Conservation (phyloP, 176 grass and related monocot genomes). For the Lolium rigidum region DNA sequence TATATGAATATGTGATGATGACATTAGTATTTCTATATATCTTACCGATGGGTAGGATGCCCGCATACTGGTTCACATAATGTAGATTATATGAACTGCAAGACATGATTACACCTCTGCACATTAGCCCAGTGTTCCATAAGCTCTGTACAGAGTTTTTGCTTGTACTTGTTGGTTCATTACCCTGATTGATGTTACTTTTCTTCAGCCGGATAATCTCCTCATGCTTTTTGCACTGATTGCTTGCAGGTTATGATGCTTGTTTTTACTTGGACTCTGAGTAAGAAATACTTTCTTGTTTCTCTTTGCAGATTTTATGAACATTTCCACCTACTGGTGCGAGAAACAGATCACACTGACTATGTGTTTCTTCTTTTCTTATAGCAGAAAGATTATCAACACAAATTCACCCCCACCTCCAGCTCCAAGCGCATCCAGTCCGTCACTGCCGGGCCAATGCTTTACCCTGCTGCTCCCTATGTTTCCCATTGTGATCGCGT, state of each 20-base stretch:
- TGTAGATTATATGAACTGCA: not conserved
- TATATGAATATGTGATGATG: conserved; percentile 16
- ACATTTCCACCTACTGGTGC: not conserved
- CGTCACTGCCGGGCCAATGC: not conserved
- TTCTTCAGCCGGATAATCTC: conserved; percentile 5
- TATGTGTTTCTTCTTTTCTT: conserved; percentile 24
- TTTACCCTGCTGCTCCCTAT: conserved; percentile 39
- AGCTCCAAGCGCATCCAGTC: conserved; percentile 21
- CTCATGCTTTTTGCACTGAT: conserved; percentile 29
- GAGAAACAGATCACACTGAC: conserved; percentile 24
- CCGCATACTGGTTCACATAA: not conserved
- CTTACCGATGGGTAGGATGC: not conserved
- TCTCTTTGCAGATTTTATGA: not conserved
- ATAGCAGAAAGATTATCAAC: conserved; percentile 66
- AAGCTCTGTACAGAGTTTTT: not conserved
- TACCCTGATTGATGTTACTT: not conserved
- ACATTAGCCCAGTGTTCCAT: not conserved
- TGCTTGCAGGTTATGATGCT: conserved; percentile 80
- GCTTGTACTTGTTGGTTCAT: not conserved
- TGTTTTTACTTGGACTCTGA: conserved; percentile 73
- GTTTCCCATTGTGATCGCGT: conserved; percentile 20
- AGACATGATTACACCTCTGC: not conserved
- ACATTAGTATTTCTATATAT: not conserved
- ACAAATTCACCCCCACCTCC: conserved; percentile 64
- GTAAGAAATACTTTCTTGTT: conserved; percentile 43